These are phyloP conservation scores for Acacia acuminata DNA, from an alignment of 306 rosid genomes.

Conservation along the genomic window DNA sequence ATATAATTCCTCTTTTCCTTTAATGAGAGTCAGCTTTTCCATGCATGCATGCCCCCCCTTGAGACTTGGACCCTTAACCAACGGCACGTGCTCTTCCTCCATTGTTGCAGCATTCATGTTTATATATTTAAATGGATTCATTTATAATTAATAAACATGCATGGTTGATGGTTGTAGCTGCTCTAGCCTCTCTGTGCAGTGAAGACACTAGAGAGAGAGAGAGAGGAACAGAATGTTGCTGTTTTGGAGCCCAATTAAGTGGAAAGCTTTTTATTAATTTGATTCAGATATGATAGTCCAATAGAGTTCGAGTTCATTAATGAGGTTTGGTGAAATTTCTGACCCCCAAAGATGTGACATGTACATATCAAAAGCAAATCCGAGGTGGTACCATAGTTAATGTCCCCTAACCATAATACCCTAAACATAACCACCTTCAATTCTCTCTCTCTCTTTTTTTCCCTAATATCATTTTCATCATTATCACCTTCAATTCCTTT, in stretches of 20 bases:
- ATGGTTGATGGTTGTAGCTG: background rate
- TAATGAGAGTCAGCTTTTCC: conserved; percentile 52
- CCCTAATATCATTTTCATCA: conserved; percentile 17
- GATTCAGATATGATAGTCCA: conserved; percentile 33
- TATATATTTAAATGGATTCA: background rate
- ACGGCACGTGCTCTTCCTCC: conserved; percentile 36
- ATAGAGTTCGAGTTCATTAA: conserved; percentile 53
- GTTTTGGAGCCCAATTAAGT: conserved; percentile 36
- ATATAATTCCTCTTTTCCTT: conserved; percentile 19
- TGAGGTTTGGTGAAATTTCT: conserved; percentile 74
- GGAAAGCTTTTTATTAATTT: conserved; percentile 34
- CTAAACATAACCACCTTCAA: conserved; percentile 10
- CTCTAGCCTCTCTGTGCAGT: conserved; percentile 15
- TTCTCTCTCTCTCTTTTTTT: background rate
- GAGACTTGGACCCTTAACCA: conserved; percentile 20
- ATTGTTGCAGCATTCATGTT: conserved; percentile 14
- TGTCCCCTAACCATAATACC: conserved; percentile 46
- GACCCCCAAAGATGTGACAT: conserved; percentile 62
- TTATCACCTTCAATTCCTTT: conserved; percentile 48
- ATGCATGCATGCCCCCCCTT: conserved; percentile 41
- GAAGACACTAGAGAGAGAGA: background rate
- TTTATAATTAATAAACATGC: background rate
- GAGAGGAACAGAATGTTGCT: conserved; percentile 49
- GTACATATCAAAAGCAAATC: conserved; percentile 63
- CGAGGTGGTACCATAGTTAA: conserved; percentile 66